phyloP scores from a whole-genome alignment of 371 early-diverging fungal species.

The Mortierella sp. region DNA sequence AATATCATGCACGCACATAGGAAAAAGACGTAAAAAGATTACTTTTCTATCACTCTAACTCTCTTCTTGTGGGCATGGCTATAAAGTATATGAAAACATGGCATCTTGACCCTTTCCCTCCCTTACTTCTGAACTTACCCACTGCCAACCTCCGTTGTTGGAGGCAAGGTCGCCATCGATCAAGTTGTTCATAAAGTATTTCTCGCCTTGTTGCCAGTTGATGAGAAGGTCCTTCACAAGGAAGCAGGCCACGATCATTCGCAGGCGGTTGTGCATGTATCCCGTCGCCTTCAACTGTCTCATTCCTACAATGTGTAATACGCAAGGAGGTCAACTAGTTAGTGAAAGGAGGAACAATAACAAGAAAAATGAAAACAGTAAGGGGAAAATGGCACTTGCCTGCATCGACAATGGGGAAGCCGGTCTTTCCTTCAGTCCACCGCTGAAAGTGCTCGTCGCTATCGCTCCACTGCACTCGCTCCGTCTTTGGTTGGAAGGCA shows the following conservation, averaged over 20 bases:
- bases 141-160: constrained; percentile 86
- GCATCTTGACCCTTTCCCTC: not conserved
- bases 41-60: constrained; percentile 23
- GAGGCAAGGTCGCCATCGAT: constrained; percentile 78
- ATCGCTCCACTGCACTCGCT: constrained; percentile 58
- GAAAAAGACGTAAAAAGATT: not conserved
- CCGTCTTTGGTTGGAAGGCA: constrained; percentile 69
- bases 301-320: constrained; percentile 51
- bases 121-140: constrained; percentile 52
- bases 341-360: not conserved
- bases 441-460: constrained; percentile 55
- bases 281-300: constrained; percentile 66
- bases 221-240: constrained; percentile 76
- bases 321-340: not conserved
- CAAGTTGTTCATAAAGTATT: constrained; percentile 69
- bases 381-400: constrained; percentile 36
- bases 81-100: not conserved
- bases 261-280: constrained; percentile 77
- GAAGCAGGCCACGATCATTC: constrained; percentile 78
- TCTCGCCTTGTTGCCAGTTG: constrained; percentile 76
- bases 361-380: not conserved
- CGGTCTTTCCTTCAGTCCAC: constrained; percentile 77
- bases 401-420: constrained; percentile 83
- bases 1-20: not conserved
- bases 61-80: not conserved